Evolutionary conservation across 441 rosid species (phyloP).

Genomic region (Gossypium schwendimanii): DNA sequence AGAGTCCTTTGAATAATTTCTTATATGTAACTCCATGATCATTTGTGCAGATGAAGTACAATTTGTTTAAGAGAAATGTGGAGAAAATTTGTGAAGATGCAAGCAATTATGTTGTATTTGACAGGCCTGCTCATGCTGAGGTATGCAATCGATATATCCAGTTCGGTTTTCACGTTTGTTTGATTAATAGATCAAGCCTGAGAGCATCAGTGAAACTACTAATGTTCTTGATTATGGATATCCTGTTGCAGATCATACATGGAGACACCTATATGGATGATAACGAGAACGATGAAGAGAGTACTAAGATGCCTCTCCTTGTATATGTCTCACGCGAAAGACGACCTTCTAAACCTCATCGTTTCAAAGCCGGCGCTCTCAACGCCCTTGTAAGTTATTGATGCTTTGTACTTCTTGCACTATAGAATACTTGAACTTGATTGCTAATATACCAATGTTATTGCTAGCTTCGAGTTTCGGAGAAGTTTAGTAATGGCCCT

Average conservation of each 20-base stretch:
- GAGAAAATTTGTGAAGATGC: slow-evolving; percentile 7
- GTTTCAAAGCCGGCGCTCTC: slow-evolving; percentile 29
- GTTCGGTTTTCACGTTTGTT: not conserved
- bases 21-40: slow-evolving; percentile 15
- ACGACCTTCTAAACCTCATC: slow-evolving; percentile 16
- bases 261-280: not conserved
- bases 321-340: slow-evolving; percentile 32
- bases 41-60: slow-evolving; percentile 17
- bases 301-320: not conserved
- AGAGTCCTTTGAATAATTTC: not conserved
- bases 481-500: not conserved
- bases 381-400: slow-evolving; percentile 2
- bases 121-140: slow-evolving; percentile 23
- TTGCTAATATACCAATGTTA: not conserved
- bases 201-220: no score
- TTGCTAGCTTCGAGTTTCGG: not conserved
- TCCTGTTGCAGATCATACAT: not conserved
- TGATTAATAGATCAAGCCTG: not conserved
- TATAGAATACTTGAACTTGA: not conserved
- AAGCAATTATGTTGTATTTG: not conserved
- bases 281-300: not conserved
- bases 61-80: slow-evolving; percentile 16
- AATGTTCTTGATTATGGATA: not conserved
- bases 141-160: slow-evolving; percentile 14
- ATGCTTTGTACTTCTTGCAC: not conserved